phyloP scores from a whole-genome alignment of 345 rosid species.

The sweet orange (Citrus sinensis) region DNA sequence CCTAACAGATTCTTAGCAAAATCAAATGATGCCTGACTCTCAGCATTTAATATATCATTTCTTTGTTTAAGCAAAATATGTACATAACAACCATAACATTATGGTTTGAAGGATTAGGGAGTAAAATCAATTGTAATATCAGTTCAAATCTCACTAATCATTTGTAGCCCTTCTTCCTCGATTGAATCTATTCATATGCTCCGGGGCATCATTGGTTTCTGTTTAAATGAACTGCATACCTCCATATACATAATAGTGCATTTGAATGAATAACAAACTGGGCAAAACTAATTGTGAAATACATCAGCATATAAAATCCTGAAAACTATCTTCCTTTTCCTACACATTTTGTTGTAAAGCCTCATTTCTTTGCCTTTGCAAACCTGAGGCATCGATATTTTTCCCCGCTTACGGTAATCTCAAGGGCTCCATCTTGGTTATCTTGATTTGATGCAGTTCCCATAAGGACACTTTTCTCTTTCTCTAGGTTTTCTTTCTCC shows the following conservation, averaged over 20 bases:
- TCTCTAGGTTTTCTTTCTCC: conserved; percentile 95
- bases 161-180: neutral
- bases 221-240: conserved; percentile 9
- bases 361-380: conserved; percentile 89
- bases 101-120: neutral
- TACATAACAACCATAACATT: neutral
- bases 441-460: conserved; percentile 95
- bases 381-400: conserved; percentile 90
- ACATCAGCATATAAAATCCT: neutral
- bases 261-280: conserved; percentile 8
- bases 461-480: conserved; percentile 97
- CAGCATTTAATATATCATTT: neutral
- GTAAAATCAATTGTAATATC: neutral
- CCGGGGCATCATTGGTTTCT: neutral
- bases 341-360: neutral
- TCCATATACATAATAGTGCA: conserved; percentile 8
- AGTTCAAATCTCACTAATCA: neutral
- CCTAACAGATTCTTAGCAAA: neutral
- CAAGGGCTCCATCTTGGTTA: conserved; percentile 95
- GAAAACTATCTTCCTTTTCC: neutral
- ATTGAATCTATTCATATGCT: conserved; percentile 9
- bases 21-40: neutral
- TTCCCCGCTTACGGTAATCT: conserved; percentile 95
- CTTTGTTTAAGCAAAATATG: neutral
- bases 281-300: neutral